Percentiles rank a stretch among this genome's conserved stretches.
These are phyloP conservation scores for Mentha longifolia DNA, from an alignment of 257 asterid genomes.

Conservation along the genomic window DNA sequence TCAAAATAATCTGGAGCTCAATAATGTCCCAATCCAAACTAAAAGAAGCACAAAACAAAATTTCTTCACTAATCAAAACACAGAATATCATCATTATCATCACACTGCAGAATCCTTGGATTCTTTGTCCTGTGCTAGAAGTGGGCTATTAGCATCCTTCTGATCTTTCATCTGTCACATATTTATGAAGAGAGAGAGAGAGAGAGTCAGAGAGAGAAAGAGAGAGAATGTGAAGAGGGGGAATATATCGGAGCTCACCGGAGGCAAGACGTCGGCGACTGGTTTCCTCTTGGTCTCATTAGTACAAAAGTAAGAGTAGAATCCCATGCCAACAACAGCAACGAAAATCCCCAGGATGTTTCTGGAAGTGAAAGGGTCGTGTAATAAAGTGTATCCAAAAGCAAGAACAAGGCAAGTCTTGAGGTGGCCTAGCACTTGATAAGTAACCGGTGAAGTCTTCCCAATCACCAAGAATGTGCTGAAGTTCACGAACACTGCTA, in stretches of 20 bases:
- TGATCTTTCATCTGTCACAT: slow-evolving; percentile 56
- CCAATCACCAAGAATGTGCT: slow-evolving; percentile 95
- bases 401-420: slow-evolving; percentile 91
- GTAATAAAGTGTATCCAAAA: slow-evolving; percentile 81
- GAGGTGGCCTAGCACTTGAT: slow-evolving; percentile 87
- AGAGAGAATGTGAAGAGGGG: not conserved
- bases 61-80: slow-evolving; percentile 29
- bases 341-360: slow-evolving; percentile 75
- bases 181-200: too few species aligned
- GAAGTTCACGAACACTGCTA: slow-evolving; percentile 89
- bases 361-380: slow-evolving; percentile 81
- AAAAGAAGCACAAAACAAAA: slow-evolving; percentile 18
- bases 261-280: slow-evolving; percentile 40
- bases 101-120: slow-evolving; percentile 54
- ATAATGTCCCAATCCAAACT: slow-evolving; percentile 14
- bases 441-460: slow-evolving; percentile 93
- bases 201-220: not conserved
- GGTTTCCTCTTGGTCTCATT: slow-evolving; percentile 70
- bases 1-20: slow-evolving; percentile 9
- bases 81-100: not conserved
- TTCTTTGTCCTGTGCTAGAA: slow-evolving; percentile 64
- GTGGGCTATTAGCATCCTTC: slow-evolving; percentile 61
- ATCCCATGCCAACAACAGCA: slow-evolving; percentile 85
- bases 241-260: slow-evolving; percentile 31
- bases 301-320: slow-evolving; percentile 84